Conservation (phyloP, 345 rosid genomes). For the Garcia nutans region DNA sequence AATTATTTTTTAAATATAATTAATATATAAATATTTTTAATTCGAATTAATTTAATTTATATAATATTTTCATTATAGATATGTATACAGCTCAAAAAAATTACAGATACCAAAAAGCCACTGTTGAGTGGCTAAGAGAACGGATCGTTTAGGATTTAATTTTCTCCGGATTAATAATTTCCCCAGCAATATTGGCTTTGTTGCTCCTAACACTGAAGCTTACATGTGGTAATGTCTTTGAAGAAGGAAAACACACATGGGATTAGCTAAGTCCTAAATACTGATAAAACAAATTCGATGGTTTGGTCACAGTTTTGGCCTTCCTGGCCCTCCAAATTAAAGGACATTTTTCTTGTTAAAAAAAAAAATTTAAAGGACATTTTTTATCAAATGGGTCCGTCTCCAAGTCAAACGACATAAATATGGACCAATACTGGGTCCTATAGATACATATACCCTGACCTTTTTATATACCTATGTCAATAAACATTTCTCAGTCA, state of each 20-base stretch:
- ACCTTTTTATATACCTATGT: not conserved
- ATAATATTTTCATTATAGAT: too few species aligned
- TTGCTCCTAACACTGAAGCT: slow-evolving; percentile 11
- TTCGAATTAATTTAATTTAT: too few species aligned
- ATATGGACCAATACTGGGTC: slow-evolving; percentile 12
- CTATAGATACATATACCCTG: not conserved
- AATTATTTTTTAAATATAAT: too few species aligned
- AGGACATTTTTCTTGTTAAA: slow-evolving; percentile 19
- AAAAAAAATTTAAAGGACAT: slow-evolving; percentile 22
- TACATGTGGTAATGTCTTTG: slow-evolving; percentile 41
- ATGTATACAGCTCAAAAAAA: too few species aligned
- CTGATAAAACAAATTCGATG: slow-evolving; percentile 24
- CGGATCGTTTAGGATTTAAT: slow-evolving; percentile 24
- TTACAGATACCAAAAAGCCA: too few species aligned
- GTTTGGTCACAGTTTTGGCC: slow-evolving; percentile 20
- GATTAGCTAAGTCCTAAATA: not conserved
- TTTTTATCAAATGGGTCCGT: slow-evolving; percentile 19
- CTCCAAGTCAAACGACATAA: slow-evolving; percentile 25
- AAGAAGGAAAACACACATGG: slow-evolving; percentile 34
- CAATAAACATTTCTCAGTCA: not conserved
- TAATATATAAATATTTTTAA: too few species aligned
- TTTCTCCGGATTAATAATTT: not conserved
- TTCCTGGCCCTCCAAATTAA: slow-evolving; percentile 18
- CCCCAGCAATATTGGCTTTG: not conserved
- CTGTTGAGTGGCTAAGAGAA: not conserved